Percentiles rank a stretch among this genome's conserved stretches.
Evolutionary conservation across 2,329 filamentous ascomycete genomes (phyloP).

Genomic region (Phyllosticta ampelicida): DNA sequence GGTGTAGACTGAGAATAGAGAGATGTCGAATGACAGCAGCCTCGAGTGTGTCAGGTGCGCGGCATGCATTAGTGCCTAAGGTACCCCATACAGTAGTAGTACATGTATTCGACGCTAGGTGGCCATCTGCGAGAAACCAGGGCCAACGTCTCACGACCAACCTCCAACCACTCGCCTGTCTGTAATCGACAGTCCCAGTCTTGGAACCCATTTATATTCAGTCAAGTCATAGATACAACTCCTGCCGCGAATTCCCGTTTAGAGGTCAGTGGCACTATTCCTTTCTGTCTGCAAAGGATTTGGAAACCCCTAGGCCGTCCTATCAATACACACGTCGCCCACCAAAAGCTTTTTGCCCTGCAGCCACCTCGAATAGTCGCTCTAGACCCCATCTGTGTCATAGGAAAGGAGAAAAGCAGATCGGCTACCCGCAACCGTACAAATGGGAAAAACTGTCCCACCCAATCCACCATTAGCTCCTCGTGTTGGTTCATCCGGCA

Average conservation of each 20-base stretch:
- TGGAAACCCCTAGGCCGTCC: neutral
- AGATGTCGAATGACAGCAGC: conserved; percentile 6
- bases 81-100: too few species aligned
- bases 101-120: neutral
- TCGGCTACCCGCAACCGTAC: neutral
- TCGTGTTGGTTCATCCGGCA: neutral
- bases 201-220: too few species aligned
- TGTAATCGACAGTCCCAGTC: neutral
- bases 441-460: neutral
- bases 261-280: neutral
- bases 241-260: neutral
- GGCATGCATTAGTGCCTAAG: neutral
- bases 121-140: neutral
- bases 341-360: neutral
- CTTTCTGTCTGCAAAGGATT: neutral
- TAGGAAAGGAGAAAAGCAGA: neutral
- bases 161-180: neutral
- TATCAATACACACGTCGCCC: neutral
- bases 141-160: neutral
- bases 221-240: neutral
- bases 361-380: neutral
- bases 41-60: conserved; percentile 6
- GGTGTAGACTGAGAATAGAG: neutral
- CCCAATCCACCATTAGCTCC: conserved; percentile 7
- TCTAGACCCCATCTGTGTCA: neutral